phyloP scores from a whole-genome alignment of 2,329 filamentous ascomycete species.

The Mariannaea elegans region DNA sequence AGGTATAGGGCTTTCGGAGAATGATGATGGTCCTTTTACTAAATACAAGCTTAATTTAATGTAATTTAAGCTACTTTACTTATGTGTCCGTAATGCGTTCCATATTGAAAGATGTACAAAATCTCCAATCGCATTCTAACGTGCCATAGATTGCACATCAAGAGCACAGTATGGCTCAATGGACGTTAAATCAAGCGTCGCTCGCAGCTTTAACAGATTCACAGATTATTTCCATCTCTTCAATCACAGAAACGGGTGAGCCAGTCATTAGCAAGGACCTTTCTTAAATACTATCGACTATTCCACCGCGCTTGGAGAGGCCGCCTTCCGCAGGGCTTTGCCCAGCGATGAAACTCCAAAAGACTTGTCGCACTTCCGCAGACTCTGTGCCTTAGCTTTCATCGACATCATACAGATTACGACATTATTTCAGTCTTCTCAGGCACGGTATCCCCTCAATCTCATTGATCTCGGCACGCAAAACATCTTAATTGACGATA shows the following conservation, averaged over 20 bases:
- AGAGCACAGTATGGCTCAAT: conserved; percentile 36
- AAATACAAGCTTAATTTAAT: too few relatives aligned
- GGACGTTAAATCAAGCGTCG: conserved; percentile 21
- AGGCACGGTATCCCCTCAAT: conserved; percentile 35
- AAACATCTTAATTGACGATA: conserved; percentile 44
- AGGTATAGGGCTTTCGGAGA: too few relatives aligned
- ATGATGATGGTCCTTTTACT: too few relatives aligned
- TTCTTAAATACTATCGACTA: conserved; percentile 33
- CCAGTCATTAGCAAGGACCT: conserved; percentile 35
- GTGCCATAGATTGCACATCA: conserved; percentile 21
- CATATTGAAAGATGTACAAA: too few relatives aligned
- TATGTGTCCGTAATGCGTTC: too few relatives aligned
- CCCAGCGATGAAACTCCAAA: not conserved
- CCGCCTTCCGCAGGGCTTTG: not conserved
- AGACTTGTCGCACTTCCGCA: conserved; percentile 1
- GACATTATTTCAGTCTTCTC: conserved; percentile 28
- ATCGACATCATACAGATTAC: conserved; percentile 32
- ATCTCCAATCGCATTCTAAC: not conserved
- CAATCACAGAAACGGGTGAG: conserved; percentile 27
- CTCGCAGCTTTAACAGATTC: conserved; percentile 28
- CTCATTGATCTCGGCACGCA: conserved; percentile 47
- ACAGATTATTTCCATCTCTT: conserved; percentile 38
- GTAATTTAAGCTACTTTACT: too few relatives aligned
- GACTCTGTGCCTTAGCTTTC: conserved; percentile 32
- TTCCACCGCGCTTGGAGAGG: conserved; percentile 34